Base-by-base conservation (phyloP, 164 flowering plant genomes). In the Annona squamosa region DNA sequence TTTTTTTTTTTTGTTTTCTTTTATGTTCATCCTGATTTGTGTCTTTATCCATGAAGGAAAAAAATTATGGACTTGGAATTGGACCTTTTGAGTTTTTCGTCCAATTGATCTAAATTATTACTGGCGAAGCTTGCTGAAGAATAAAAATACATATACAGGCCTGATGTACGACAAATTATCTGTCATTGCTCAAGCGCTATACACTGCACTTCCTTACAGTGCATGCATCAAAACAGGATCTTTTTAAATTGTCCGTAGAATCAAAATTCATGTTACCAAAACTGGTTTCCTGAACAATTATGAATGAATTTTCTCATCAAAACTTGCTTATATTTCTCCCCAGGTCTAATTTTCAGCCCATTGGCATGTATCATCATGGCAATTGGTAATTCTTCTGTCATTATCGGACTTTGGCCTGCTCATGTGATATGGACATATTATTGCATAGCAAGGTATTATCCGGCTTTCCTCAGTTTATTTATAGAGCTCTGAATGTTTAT, bases 281-380 rank as follows among this genome's bases (percentile, higher is more conserved):
- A 52, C 13, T 16, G 10, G 59, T 2, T 52, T 5, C 59, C 9
- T 16, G 9, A 10, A 7, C 13, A 52, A 16, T 52, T 52, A 16
- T 52, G 2, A 9, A 52, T 52, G 9, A 52, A 52, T 52, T 10
- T 9, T 52, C 13, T n/a, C 65, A 63, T n/a, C 18, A 19, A 17
- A 19, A 16, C 13, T 65, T 4, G 45, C 1, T 42, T 65, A 45
- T 65, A 37, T 67, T 19, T 73, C 7, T 69, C 79, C 74, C 71
- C 88, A 93, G 99, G 97, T 71, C 63, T 84, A 47, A 76, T 95
- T 48, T 80, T 95, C 77, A 87, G 90, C 80, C 99, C 98, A 10
- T 67, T 93, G 75, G 77, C 85, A 79, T 89, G 95, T 80, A 83
- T 95, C 61, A 77, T 91, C 63, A 78, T 93, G 80, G 63, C 87